A percentile compares a stretch with the other conserved stretches of the same genome.
Conservation (phyloP, 2,329 filamentous ascomycete genomes). For the Paracoccidioides brasiliensis region DNA sequence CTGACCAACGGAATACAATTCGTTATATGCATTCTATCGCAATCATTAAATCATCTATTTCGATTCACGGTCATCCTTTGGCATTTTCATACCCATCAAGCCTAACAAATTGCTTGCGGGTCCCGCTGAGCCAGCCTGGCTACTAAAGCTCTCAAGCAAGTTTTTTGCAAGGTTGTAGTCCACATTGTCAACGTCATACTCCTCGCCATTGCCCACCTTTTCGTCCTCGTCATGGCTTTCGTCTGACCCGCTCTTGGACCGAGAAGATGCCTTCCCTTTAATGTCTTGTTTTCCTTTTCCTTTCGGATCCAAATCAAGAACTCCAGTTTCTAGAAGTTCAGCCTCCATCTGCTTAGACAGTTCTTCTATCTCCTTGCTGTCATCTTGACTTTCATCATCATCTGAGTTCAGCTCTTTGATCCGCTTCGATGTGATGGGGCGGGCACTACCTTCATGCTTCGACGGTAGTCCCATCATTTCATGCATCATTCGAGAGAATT, state of each 20-base stretch:
- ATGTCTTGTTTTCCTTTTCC: conserved; percentile 12
- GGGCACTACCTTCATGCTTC: conserved; percentile 12
- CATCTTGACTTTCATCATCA: conserved; percentile 31
- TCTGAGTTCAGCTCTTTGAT: conserved; percentile 39
- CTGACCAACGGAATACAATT: background rate
- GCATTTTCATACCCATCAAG: conserved; percentile 71
- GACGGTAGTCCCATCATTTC: conserved; percentile 69
- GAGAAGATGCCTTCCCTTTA: conserved; percentile 19
- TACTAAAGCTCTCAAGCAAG: conserved; percentile 81
- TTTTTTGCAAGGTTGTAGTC: conserved; percentile 86
- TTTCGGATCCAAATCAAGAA: conserved; percentile 26
- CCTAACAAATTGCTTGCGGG: conserved; percentile 78
- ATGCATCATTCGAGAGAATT: conserved; percentile 77
- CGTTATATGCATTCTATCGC: background rate
- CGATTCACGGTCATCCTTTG: conserved; percentile 51
- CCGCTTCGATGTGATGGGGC: conserved; percentile 15
- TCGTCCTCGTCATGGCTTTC: conserved; percentile 14
- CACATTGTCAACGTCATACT: conserved; percentile 49
- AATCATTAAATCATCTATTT: background rate
- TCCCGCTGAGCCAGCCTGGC: conserved; percentile 71
- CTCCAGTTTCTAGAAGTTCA: conserved; percentile 35
- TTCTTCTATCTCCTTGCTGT: conserved; percentile 41
- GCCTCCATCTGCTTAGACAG: conserved; percentile 35
- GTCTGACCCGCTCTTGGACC: background rate
- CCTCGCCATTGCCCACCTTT: conserved; percentile 13